Conservation (phyloP, 768 basidiomycete genomes). For the Grammothele lineata region DNA sequence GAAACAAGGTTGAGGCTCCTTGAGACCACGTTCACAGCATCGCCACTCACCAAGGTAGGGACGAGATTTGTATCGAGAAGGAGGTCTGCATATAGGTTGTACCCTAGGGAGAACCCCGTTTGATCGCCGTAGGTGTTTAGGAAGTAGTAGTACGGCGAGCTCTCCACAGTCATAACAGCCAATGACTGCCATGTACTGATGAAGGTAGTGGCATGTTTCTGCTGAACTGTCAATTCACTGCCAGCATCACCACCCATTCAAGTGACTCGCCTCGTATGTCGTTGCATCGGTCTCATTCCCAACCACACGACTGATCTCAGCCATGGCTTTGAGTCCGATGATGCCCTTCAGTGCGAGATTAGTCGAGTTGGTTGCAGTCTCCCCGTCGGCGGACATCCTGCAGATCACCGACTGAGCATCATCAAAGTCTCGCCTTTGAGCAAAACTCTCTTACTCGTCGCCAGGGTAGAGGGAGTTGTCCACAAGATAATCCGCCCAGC, state of each 20-base stretch:
- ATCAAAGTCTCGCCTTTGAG: neutral
- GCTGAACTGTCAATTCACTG: too few relatives aligned
- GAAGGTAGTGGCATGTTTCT: conserved; percentile 10
- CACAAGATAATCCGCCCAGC: conserved; percentile 19
- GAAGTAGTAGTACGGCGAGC: too few relatives aligned
- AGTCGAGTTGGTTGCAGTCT: conserved; percentile 46
- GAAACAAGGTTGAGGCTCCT: too few relatives aligned
- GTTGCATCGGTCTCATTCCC: conserved; percentile 51
- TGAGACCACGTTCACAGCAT: too few relatives aligned
- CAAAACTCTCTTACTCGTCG: conserved; percentile 1
- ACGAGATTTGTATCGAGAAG: conserved; percentile 9
- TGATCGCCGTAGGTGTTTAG: neutral
- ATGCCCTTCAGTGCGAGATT: conserved; percentile 63
- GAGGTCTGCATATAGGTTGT: conserved; percentile 15
- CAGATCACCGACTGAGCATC: neutral
- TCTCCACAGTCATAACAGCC: conserved; percentile 1
- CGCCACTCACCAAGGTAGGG: conserved; percentile 4
- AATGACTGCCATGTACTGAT: conserved; percentile 7
- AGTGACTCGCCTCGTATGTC: neutral
- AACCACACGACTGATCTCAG: neutral
- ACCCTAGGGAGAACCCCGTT: conserved; percentile 14
- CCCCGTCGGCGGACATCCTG: conserved; percentile 5
- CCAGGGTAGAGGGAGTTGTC: conserved; percentile 6
- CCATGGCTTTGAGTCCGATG: conserved; percentile 27
- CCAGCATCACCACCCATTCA: too few relatives aligned